Base-by-base conservation (phyloP, 495 filamentous ascomycete species). In the Neurospora sp. region DNA sequence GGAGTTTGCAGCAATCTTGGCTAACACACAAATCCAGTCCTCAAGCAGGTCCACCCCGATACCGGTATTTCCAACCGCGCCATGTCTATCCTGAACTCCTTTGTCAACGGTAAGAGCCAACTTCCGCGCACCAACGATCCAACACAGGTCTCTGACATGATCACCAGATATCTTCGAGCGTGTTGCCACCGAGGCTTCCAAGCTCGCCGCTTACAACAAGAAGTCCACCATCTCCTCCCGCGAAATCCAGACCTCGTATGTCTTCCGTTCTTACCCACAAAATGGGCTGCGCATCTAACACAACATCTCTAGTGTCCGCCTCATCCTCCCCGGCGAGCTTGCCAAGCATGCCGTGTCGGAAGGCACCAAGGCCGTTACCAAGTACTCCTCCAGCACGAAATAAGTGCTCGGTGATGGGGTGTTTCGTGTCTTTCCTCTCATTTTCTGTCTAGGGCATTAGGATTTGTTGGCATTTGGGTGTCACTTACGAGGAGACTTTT, bases 11-110 rank as follows among this genome's bases (percentile, higher is more conserved):
- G 62, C 37, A 71, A 34, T 74, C 69, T 43, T 13, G 11, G 39
- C 66, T 73, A 69, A 75, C 77, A 75, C 71, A 79, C 39, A 72
- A 69, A 70, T 15, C 4, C 80, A 98, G 96, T 99, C 78, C 91
- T 99, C 80, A 99, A 99, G 92, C 96, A 99, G 88, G 96, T 99
- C 80, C 96, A 99, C 88, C 96, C 96, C 73, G 96, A 99, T 84
- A 99, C 96, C 81, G 96, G 96, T 92, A 99, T 99, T 87, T 98
- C 96, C 79, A 99, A 98, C 88, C 94, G 96, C 83, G 96, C 96
- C 81, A 99, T 99, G 96, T 97, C 94, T 62, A 99, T 99, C 83
- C 87, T 99, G 78, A 99, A 99, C 91, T 99, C 96, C 9, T 99
- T 99, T 81, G 96, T 99, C 87, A 99, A 99, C 82, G 96, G 94